Base-by-base conservation (phyloP, 2,329 filamentous ascomycete genomes). In the Nannizziopsis arthrosporioides region DNA sequence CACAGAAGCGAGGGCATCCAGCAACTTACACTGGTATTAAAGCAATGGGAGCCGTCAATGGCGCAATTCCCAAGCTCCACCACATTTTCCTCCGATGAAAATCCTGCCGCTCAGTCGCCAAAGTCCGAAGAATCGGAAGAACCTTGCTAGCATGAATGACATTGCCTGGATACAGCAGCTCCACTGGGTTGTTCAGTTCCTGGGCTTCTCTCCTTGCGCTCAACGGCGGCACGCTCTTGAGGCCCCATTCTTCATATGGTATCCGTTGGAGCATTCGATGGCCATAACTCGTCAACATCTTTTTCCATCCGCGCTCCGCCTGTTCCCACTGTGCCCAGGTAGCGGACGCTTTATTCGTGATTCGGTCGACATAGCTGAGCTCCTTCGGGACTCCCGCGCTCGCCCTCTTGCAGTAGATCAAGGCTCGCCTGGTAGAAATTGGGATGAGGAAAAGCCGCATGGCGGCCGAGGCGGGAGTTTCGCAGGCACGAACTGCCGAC, bases 371-470 rank as follows among this genome's bases (percentile, higher is more conserved):
- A 57, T 78, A 68, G n/a, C 73, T 73, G 15, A 74, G 74, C 60
- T 73, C 67, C 35, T 74, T 69, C 7, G 74, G 65, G 34, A 74
- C 67, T 42, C 78, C 71, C 45, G 73, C 68, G 59, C 80, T 74
- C 54, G 85, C 70, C 55, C 83, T 82, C 62, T 94, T 85, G 68
- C 86, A 93, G 73, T 94, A 96, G 60, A 98, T 80, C 53, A 98
- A 79, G 44, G 87, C 89, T 61, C 89, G 84, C 61, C 85, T 80
- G 56, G 88, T 94, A 51, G 90, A 94, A 59, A 98, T 83, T 53
- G 92, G 92, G 49, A 98, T 78, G 55, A 98, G 81, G 69, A 88
- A 94, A 67, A 98, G 77, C 64, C 88, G 85, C 92, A 98, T 96
- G 34, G 46, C 48, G 10, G 7, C 34, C 34, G 43, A 27, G 30